Base-by-base conservation (phyloP, 495 filamentous ascomycete genomes). In the Hypomontagnella submonticulosa region DNA sequence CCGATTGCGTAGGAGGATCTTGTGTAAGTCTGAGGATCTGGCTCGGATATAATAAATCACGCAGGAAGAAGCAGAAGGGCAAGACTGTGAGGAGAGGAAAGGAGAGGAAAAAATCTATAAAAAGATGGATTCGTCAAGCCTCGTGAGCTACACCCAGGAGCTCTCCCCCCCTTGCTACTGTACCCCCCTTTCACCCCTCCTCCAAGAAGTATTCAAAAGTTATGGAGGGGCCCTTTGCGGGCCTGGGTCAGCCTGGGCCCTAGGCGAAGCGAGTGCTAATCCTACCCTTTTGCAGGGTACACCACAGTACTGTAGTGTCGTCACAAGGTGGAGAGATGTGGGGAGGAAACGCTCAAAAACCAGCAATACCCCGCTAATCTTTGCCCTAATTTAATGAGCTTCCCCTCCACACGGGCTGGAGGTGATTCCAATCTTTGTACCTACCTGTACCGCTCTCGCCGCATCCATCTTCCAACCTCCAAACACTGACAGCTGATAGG, bases 241-340 rank as follows among this genome's bases (percentile, higher is more conserved):
- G 23, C 23, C 61, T 57, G 44, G 63, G 44, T 42, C 20, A 50
- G 62, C 48, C 62, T 59, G 41, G 62, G 15, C 55, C 54, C 27
- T 44, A 20, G 30, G 40, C 54, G 42, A 65, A 65, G 58, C 52
- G 33, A 30, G 51, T 67, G 64, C 64, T 5, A 67, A 67, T 67
- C 64, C 57, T 62, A 67, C 64, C 53, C 64, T 48, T 46, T 61
- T 62, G 53, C 58, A 67, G 57, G 64, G 57, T 67, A 67, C 64
- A 62, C 57, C 48, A 59, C 65, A 53, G 55, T 68, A 63, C 64
- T 34, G 41, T 56, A 41, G 42, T 69, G 66, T 63, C 66, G 66
- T 69, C 66, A 69, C 60, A 63, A 18, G 65, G 59, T 68, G 65
- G 65, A 49, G 63, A 52, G 37, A 53, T 41, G 52, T 67, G 58